Evolutionary conservation across 495 filamentous ascomycete genomes (phyloP).

Genomic region (Daldinia concentrica): DNA sequence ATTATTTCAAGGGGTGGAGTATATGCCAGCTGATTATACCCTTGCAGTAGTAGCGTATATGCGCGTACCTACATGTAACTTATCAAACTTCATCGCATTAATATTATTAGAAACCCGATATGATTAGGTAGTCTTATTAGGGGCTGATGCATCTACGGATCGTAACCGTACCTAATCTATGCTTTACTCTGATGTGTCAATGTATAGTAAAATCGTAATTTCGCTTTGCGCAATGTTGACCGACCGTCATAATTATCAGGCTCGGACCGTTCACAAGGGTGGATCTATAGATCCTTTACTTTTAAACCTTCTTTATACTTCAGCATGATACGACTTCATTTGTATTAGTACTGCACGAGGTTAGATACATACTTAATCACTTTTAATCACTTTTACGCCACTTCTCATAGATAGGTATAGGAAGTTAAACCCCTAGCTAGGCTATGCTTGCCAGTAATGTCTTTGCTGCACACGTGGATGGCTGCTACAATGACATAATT

Average conservation of each 20-base stretch:
- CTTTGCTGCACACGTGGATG: slow-evolving; percentile 20
- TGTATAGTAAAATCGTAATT: background rate
- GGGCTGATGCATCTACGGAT: no score
- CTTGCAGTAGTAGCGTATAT: background rate
- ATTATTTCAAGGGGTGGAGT: no score
- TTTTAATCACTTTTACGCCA: no score
- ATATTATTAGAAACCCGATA: background rate
- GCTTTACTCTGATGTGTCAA: background rate
- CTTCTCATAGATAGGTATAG: background rate
- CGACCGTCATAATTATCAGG: background rate
- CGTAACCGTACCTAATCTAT: no score
- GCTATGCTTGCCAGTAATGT: slow-evolving; percentile 18
- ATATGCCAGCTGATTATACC: background rate
- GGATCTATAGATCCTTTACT: background rate
- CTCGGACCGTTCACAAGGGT: background rate
- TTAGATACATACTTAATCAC: no score
- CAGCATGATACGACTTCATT: background rate
- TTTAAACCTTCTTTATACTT: background rate
- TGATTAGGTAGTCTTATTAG: no score
- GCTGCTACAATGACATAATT: slow-evolving; percentile 1
- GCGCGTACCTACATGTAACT: no score
- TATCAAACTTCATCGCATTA: background rate
- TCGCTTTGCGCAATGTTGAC: background rate
- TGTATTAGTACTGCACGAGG: background rate
- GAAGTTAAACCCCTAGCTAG: background rate